Conservation (phyloP, 495 filamentous ascomycete species). For the Daldinia concentrica region DNA sequence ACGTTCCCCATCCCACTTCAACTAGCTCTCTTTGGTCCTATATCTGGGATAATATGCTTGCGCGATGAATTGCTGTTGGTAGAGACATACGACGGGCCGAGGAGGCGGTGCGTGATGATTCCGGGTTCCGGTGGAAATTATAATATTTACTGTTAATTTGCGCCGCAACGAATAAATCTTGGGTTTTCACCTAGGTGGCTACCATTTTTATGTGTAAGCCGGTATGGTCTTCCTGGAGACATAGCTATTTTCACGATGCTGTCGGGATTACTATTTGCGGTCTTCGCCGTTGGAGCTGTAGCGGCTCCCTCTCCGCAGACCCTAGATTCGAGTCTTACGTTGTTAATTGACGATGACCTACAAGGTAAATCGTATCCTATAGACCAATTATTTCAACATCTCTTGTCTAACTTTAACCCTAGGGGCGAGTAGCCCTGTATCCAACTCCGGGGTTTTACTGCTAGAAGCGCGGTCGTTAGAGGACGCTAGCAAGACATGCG, state of each 20-base stretch:
- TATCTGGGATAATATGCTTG: neutral
- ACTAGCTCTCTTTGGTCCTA: neutral
- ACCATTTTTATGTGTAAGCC: neutral
- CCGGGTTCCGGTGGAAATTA: neutral
- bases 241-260: conserved; percentile 12
- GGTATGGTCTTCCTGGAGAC: neutral
- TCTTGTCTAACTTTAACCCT: conserved; percentile 8
- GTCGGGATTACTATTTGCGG: neutral
- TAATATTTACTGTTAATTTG: neutral
- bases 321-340: conserved; percentile 51
- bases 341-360: conserved; percentile 54
- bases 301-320: conserved; percentile 48
- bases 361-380: conserved; percentile 45
- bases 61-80: neutral
- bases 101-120: neutral
- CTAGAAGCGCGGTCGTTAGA: conserved; percentile 44
- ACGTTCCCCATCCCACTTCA: neutral
- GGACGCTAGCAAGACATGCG: conserved; percentile 45
- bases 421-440: conserved; percentile 51
- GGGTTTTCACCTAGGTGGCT: neutral
- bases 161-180: neutral
- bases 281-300: conserved; percentile 11
- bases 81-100: neutral
- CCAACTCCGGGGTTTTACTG: conserved; percentile 54
- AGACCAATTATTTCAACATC: neutral